Evolutionary conservation across 805 yeast genomes (phyloP), one percentile per base, ranked within the genome.

Genomic region (Ogataea chonburiensis): DNA sequence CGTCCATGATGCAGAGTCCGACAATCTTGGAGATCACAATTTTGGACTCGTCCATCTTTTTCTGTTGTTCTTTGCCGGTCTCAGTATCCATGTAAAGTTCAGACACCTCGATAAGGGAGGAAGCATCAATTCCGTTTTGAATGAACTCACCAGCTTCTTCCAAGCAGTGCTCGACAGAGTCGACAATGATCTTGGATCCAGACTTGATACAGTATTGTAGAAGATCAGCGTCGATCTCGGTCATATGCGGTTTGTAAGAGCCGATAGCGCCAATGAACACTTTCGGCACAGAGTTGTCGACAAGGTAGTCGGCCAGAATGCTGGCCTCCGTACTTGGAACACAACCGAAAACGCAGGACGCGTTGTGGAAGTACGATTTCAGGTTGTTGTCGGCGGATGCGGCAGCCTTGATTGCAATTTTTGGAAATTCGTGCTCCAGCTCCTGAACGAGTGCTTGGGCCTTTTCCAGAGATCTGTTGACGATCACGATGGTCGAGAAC

Each of bases 121-220:
- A 53, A 3, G 45, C 56, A 1, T 52, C 42, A 15, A 75, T 66
- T 3, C 57, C 54, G 28, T 70, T 64, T 48, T 69, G 71, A 30
- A 78, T 71, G 34, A 80, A 59, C 45, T 80, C 87, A 3, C 87
- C 87, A 1, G 86, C 79, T 56, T 80, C 87, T 3, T 59, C 58
- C 16, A 75, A 50, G 9, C 77, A 66, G 42, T 79, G 82, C 12
- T 70, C 72, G 27, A 61, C 63, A 0, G 86, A 78, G 48, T 80
- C 87, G 3, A 79, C 83, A 5, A 80, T 56, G 19, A 80, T 67
- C 37, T 67, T 64, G 3, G 68, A 67, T 5, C 59, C 60, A 8
- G 56, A 47, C 1, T 45, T 42, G 12, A 70, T 55, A 39, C 68
- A 53, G 3, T 52, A 48, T 8, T 75, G 60, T 24, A 72, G 58